Evolutionary conservation across 2,329 filamentous ascomycete species (phyloP).

Genomic region (Pseudogymnoascus sp.): DNA sequence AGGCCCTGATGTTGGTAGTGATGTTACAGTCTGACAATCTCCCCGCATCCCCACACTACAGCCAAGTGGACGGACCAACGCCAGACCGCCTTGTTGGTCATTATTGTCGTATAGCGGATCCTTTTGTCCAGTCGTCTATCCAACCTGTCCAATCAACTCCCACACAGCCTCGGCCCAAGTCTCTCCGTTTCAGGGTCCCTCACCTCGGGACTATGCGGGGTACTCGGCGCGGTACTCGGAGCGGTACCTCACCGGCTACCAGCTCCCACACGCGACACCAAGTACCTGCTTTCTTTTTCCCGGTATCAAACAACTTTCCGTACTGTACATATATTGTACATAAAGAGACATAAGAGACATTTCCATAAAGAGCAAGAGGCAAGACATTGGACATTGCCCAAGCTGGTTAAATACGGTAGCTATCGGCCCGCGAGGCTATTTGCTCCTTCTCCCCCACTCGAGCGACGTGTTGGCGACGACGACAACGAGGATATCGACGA

Average conservation of each 20-base stretch:
- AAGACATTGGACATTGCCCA: not conserved
- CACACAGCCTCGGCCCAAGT: not conserved
- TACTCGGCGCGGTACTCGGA: constrained; percentile 5
- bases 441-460: not conserved
- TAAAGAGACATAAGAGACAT: not conserved
- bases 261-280: not conserved
- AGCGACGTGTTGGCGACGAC: not conserved
- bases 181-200: not conserved
- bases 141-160: not conserved
- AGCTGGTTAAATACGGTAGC: not conserved
- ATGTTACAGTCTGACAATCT: not conserved
- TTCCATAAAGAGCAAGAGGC: not conserved
- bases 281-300: constrained; percentile 3
- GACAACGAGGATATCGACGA: not conserved
- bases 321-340: not conserved
- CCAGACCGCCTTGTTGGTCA: not conserved
- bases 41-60: too few species aligned
- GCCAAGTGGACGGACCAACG: not conserved
- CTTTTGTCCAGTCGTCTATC: not conserved
- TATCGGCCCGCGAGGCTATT: constrained; percentile 6
- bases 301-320: not conserved
- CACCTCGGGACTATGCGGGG: constrained; percentile 4
- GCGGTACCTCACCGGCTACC: constrained; percentile 1
- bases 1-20: too few species aligned
- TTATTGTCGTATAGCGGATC: constrained; percentile 1